A percentile compares a stretch with the other conserved stretches of the same genome.
Evolutionary conservation across 257 asterid species (phyloP).

Genomic region (Penstemon davidsonii): DNA sequence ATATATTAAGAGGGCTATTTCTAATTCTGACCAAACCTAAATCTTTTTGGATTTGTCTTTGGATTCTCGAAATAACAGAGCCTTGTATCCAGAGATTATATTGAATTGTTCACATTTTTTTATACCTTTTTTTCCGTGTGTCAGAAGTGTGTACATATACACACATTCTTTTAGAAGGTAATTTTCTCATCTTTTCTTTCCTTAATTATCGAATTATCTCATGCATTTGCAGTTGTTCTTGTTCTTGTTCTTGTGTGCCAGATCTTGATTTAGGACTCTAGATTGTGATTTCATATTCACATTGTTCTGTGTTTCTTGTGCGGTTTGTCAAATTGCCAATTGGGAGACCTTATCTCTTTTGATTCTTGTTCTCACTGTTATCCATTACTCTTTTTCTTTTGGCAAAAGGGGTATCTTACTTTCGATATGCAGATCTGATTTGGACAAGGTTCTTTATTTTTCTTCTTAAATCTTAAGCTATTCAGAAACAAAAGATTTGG

Average conservation of each 20-base stretch:
- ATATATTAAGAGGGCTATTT: slow-evolving; percentile 22
- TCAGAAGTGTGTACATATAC: not conserved
- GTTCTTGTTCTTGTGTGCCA: not conserved
- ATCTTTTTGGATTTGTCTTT: slow-evolving; percentile 12
- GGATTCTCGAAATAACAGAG: slow-evolving; percentile 27
- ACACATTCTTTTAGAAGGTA: slow-evolving; percentile 33
- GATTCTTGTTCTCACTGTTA: not conserved
- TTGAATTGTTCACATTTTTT: slow-evolving; percentile 11
- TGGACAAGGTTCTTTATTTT: not conserved
- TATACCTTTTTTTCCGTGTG: not conserved
- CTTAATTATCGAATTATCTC: slow-evolving; percentile 1
- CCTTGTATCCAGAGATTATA: slow-evolving; percentile 10
- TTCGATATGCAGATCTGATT: slow-evolving; percentile 34
- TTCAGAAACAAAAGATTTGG: slow-evolving; percentile 19
- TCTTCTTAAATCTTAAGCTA: slow-evolving; percentile 20
- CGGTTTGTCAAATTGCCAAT: slow-evolving; percentile 21
- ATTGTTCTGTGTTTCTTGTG: slow-evolving; percentile 15
- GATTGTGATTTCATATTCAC: slow-evolving; percentile 1
- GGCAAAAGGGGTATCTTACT: slow-evolving; percentile 9
- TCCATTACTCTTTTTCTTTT: not conserved
- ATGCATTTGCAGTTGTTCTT: not conserved
- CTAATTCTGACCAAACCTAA: slow-evolving; percentile 3
- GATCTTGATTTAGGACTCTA: slow-evolving; percentile 15
- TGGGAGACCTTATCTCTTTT: not conserved
- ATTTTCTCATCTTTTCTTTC: not conserved